Base-by-base conservation (phyloP, 345 rosid species). In the Gossypium australe region DNA sequence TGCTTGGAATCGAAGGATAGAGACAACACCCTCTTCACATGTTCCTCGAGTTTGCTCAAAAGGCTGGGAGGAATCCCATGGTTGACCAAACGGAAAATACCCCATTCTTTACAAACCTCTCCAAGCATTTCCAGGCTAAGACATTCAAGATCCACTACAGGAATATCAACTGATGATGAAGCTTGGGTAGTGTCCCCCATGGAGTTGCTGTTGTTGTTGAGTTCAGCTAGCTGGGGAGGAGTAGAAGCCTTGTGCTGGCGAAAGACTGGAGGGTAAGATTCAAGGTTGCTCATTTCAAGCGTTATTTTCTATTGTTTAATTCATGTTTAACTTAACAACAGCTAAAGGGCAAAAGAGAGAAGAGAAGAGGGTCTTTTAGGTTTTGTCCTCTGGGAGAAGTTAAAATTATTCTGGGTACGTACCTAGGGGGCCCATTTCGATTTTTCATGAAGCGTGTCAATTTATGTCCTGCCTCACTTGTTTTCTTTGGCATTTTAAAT, bases 31-130 rank as follows among this genome's bases (percentile, higher is more conserved):
- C 71, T 73, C 48, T 73, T 76, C 66, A 90, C 80, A 9, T 65
- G 84, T 52, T 81, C 83, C 29, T 84, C 84, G 29, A 90, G 81
- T 51, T 74, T 78, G 73, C 51, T 80, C 76, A 79, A 57, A 7
- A 88, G 82, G 24, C 49, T 25, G 3, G 18, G 52, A 69, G 97
- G 94, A 34, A 90, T 76, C 71, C 90, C 92, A 77, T 92, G 93
- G 83, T 86, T 86, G 68, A 79, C 86, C 82, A 92, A 27, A 78
- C 92, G 92, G 77, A 92, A 90, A 24, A 90, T 34, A 27, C 97
- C 94, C 97, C 89, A 92, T 29, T 80, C 85, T 8, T 44, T 79
- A 79, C 94, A 88, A 22, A 87, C 93, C 17, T 85, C 88, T 9
- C 17, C 79, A 20, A 92, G 86, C 60, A 51, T 47, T n/a, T 81